These are phyloP conservation scores for Citropsis articulata DNA, from an alignment of 345 rosid genomes.

Conservation along the genomic window DNA sequence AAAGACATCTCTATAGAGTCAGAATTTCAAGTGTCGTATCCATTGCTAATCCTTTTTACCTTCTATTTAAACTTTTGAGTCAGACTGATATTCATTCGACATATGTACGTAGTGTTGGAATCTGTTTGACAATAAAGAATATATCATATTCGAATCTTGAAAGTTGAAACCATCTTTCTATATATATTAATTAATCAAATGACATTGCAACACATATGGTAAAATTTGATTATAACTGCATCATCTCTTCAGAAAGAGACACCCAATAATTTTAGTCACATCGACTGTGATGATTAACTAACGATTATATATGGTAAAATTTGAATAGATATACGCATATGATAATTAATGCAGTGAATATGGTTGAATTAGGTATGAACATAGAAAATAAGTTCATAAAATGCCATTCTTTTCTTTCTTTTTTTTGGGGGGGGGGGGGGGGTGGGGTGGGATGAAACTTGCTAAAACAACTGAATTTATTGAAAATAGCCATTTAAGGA, in stretches of 20 bases:
- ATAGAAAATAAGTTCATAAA: background rate
- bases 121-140: background rate
- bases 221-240: too few relatives aligned
- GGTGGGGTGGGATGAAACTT: too few relatives aligned
- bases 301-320: background rate
- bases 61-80: background rate
- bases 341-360: background rate
- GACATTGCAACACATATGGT: background rate
- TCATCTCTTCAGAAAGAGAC: too few relatives aligned
- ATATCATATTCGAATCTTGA: too few relatives aligned
- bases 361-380: background rate
- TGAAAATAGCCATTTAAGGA: too few relatives aligned
- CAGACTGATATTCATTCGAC: background rate
- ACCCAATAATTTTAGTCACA: background rate
- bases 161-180: too few relatives aligned
- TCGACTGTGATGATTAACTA: background rate
- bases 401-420: too few relatives aligned
- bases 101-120: background rate
- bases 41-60: background rate
- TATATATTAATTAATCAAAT: too few relatives aligned
- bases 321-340: background rate
- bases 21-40: background rate
- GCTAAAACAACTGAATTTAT: too few relatives aligned
- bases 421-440: too few relatives aligned
- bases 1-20: background rate